Percentiles rank a stretch among this genome's conserved stretches.
Conservation (phyloP, 2,329 filamentous ascomycete species). For the Chalaropsis ovoidea region DNA sequence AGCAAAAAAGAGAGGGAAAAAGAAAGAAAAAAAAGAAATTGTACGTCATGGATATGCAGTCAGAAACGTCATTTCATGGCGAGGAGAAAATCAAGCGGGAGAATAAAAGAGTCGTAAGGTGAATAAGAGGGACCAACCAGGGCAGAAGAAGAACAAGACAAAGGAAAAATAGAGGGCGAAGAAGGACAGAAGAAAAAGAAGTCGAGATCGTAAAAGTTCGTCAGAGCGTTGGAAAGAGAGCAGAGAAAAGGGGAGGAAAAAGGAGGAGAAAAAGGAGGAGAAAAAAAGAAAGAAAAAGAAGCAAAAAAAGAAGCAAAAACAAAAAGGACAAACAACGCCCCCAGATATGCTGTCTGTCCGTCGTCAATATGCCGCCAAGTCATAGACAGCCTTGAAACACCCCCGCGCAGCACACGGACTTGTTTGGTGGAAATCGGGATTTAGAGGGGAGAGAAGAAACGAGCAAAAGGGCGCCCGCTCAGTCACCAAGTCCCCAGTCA, state of each 20-base stretch:
- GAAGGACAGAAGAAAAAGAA: background rate
- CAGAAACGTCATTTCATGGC: constrained; percentile 5
- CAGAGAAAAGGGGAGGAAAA: background rate
- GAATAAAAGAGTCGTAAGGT: constrained; percentile 4
- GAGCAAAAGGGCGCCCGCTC: background rate
- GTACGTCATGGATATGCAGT: constrained; percentile 13
- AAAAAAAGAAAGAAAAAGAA: no score
- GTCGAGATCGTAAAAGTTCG: constrained; percentile 9
- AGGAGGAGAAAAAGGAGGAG: no score
- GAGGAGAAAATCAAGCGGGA: background rate
- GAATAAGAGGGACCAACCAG: background rate
- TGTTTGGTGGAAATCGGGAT: background rate
- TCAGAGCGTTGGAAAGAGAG: background rate
- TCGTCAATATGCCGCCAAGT: background rate
- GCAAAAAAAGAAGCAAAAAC: background rate
- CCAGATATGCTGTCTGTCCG: background rate
- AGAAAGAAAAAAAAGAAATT: constrained; percentile 11
- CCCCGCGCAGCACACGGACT: background rate
- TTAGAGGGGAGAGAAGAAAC: background rate
- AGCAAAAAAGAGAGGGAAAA: background rate
- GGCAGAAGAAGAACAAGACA: background rate
- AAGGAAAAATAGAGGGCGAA: constrained; percentile 1
- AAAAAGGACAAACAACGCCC: background rate
- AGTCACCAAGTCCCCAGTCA: no score
- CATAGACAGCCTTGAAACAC: background rate